These are phyloP conservation scores for Zymoseptoria passerinii DNA, from an alignment of 2,329 filamentous ascomycete species.

Conservation along the genomic window DNA sequence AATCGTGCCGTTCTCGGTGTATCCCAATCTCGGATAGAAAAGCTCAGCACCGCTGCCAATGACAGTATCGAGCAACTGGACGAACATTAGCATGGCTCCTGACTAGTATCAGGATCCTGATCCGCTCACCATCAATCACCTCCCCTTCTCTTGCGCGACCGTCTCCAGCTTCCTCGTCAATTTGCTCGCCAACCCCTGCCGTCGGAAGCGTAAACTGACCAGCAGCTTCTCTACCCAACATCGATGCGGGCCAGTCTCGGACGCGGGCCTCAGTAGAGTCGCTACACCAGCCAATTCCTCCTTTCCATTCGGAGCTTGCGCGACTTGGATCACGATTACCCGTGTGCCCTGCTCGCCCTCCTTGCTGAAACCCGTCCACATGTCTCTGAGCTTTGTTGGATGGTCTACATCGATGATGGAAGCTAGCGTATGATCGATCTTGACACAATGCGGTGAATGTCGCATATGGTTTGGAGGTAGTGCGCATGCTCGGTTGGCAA, in stretches of 20 bases:
- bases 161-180: slow-evolving; percentile 49
- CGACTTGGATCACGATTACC: slow-evolving; percentile 39
- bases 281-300: slow-evolving; percentile 49
- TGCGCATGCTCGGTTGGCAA: slow-evolving; percentile 35
- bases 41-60: slow-evolving; percentile 45
- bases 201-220: slow-evolving; percentile 44
- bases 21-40: slow-evolving; percentile 51
- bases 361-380: slow-evolving; percentile 48
- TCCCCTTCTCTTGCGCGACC: slow-evolving; percentile 43
- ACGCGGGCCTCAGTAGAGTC: slow-evolving; percentile 45
- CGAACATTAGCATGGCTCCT: background rate
- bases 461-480: slow-evolving; percentile 49
- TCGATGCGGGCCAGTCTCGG: slow-evolving; percentile 50
- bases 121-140: slow-evolving; percentile 47
- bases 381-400: slow-evolving; percentile 38
- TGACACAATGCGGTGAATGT: slow-evolving; percentile 53
- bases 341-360: slow-evolving; percentile 41
- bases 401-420: slow-evolving; percentile 46
- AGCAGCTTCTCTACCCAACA: slow-evolving; percentile 52
- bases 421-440: slow-evolving; percentile 48
- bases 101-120: background rate
- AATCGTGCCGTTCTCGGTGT: slow-evolving; percentile 47
- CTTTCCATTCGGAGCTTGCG: slow-evolving; percentile 1
- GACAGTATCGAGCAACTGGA: slow-evolving; percentile 46
- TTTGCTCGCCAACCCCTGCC: slow-evolving; percentile 44